Evolutionary conservation across 2,329 filamentous ascomycete genomes (phyloP).

Genomic region (Cladosporium sp.): DNA sequence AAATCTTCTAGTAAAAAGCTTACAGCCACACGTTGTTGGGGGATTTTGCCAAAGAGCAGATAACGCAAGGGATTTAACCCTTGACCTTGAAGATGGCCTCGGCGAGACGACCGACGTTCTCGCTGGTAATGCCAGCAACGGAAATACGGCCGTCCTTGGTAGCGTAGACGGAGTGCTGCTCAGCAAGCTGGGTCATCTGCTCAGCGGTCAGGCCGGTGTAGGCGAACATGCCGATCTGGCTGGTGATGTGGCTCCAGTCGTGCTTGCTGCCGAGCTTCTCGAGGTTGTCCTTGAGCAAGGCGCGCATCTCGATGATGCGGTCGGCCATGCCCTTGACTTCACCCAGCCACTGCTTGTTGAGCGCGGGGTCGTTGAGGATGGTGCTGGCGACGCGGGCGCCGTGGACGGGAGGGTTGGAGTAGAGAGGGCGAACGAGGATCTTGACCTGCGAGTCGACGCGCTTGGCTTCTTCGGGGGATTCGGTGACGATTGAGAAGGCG

Average conservation of each 20-base stretch:
- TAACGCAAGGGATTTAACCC: constrained; percentile 43
- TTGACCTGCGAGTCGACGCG: constrained; percentile 96
- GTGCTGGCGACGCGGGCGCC: constrained; percentile 89
- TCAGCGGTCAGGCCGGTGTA: constrained; percentile 89
- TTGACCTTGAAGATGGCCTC: constrained; percentile 83
- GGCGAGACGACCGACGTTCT: constrained; percentile 74
- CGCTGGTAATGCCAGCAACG: constrained; percentile 76
- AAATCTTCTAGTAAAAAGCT: not conserved
- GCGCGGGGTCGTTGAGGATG: constrained; percentile 78
- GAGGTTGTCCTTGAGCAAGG: constrained; percentile 88
- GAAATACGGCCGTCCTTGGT: constrained; percentile 89
- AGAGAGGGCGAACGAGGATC: constrained; percentile 92
- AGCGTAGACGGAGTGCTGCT: constrained; percentile 96
- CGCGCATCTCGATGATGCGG: constrained; percentile 97
- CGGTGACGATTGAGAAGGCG: constrained; percentile 88
- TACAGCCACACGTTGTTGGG: too few relatives aligned
- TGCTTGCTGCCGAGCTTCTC: constrained; percentile 93
- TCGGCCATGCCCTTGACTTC: constrained; percentile 99
- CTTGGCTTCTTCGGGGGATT: constrained; percentile 84
- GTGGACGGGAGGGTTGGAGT: constrained; percentile 97
- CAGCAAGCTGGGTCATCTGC: constrained; percentile 86
- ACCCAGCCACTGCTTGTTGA: constrained; percentile 90
- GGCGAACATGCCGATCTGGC: constrained; percentile 98
- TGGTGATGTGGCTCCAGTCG: constrained; percentile 98
- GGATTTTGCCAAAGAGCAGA: not conserved